Evolutionary conservation across 805 yeast species (phyloP), one percentile per base, ranked within the genome.

Genomic region (Cyberlindnera bimundalis): DNA sequence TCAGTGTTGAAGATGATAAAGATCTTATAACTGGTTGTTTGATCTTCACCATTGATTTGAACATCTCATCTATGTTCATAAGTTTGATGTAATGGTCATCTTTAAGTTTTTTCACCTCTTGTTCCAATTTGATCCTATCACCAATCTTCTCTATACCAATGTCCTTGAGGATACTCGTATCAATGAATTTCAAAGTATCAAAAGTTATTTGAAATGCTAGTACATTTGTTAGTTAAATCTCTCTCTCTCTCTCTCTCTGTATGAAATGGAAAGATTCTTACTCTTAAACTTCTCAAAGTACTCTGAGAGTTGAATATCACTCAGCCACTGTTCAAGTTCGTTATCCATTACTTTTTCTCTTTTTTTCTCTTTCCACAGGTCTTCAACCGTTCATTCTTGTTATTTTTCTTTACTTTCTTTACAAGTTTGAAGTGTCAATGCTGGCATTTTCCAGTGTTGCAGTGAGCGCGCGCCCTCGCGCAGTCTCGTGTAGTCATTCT

Each of bases 101-200:
- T 48, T 58, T 35, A 63, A 78, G 52, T 30, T 66, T 59, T 23
- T 73, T 66, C 3, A 85, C 68, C 16, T 82, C 80, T 13, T 76
- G 66, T 52, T 81, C 77, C 10, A 91, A 61, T 21, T 83, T 68
- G 16, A 91, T 67, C 20, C 96, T 67, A 59, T 93, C 98, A 1
- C 98, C 97, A 13, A 91, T 76, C 48, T 78, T 82, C n/a, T 53
- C 47, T 10, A 91, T 61, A 0, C 96, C 96, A 10, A 93, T 58
- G 42, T 83, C 93, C 35, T 72, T 75, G 41, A 91, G 70, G 1
- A 88, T 76, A 6, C 64, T 68, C 31, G 73, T 68, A 53, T 86
- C 96, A n/a, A 69, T 25, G 36, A 49, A 60, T 14, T 53, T 55
- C 9, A 68, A 29, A 5, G 58, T 54, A 1, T 56, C 58, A 19